Conservation (phyloP, 495 filamentous ascomycete species). For the Aspergillus egyptiacus region DNA sequence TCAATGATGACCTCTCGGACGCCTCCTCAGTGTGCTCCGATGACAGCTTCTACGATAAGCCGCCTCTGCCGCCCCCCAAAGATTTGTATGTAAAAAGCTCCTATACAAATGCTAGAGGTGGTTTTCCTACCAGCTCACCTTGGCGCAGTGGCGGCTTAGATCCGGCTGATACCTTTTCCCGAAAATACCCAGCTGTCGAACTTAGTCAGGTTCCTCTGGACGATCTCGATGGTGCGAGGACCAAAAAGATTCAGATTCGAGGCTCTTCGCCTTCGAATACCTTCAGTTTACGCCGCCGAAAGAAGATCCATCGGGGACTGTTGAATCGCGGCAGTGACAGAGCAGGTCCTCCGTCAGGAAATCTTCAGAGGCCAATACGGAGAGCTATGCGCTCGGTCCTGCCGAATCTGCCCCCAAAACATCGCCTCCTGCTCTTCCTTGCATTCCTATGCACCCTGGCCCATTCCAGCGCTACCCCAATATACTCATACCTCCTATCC, state of each 20-base stretch:
- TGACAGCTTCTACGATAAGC: neutral
- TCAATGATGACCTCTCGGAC: neutral
- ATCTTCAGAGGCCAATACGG: constrained; percentile 26
- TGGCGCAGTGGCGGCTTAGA: neutral
- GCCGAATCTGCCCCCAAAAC: constrained; percentile 51
- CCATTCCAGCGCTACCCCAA: constrained; percentile 64
- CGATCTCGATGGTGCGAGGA: neutral
- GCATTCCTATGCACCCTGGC: constrained; percentile 57
- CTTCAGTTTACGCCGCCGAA: neutral
- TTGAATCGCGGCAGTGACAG: neutral
- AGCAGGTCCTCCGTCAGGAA: neutral
- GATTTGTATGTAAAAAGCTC: neutral
- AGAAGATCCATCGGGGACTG: neutral
- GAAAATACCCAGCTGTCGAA: neutral
- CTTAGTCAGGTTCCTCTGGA: neutral
- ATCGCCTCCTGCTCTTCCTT: constrained; percentile 51
- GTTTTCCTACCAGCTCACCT: neutral
- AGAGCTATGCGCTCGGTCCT: constrained; percentile 69
- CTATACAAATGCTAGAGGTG: neutral
- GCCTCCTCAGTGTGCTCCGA: neutral
- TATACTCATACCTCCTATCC: constrained; percentile 74
- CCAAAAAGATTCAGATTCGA: neutral
- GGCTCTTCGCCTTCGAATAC: neutral
- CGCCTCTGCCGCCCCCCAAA: neutral
- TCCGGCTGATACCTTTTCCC: neutral